A percentile compares a stretch with the other conserved stretches of the same genome.
Evolutionary conservation across 2,329 filamentous ascomycete genomes (phyloP).

Genomic region (Aspergillus hortae): DNA sequence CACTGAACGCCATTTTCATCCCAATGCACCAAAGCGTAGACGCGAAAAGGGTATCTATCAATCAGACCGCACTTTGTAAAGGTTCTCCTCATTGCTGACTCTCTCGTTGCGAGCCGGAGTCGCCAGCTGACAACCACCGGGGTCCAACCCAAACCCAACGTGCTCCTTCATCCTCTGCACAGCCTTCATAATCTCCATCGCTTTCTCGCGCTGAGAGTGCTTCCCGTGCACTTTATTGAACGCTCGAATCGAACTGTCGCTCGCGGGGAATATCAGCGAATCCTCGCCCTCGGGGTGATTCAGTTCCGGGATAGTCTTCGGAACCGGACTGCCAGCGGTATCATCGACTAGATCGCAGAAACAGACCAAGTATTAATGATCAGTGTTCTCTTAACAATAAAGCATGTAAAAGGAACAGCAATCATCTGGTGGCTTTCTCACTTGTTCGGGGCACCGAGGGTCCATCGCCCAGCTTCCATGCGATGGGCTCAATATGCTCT

Average conservation of each 20-base stretch:
- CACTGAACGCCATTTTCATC: neutral
- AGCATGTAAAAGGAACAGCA: conserved; percentile 28
- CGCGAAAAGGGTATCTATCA: neutral
- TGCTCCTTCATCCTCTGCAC: conserved; percentile 49
- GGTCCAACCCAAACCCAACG: conserved; percentile 53
- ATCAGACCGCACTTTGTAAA: conserved; percentile 28
- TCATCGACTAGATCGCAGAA: conserved; percentile 15
- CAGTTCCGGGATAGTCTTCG: conserved; percentile 44
- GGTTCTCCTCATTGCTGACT: conserved; percentile 50
- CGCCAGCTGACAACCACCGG: conserved; percentile 51
- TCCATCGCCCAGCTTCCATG: conserved; percentile 60
- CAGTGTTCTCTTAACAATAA: conserved; percentile 1
- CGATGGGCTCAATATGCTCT: conserved; percentile 51
- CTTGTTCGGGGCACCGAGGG: conserved; percentile 53
- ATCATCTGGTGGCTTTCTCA: conserved; percentile 41
- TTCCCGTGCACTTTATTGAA: conserved; percentile 43
- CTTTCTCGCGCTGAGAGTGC: conserved; percentile 44
- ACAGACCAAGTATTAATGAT: conserved; percentile 14
- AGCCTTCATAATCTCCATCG: conserved; percentile 42
- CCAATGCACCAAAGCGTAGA: conserved; percentile 1
- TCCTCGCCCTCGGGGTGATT: conserved; percentile 22
- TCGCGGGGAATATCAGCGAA: conserved; percentile 35
- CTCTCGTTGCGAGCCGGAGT: conserved; percentile 49
- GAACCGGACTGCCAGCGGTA: conserved; percentile 16
- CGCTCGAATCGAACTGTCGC: conserved; percentile 33